A percentile compares a stretch with the other conserved stretches of the same genome.
phyloP scores from a whole-genome alignment of 345 rosid species.

The Turnera subulata region DNA sequence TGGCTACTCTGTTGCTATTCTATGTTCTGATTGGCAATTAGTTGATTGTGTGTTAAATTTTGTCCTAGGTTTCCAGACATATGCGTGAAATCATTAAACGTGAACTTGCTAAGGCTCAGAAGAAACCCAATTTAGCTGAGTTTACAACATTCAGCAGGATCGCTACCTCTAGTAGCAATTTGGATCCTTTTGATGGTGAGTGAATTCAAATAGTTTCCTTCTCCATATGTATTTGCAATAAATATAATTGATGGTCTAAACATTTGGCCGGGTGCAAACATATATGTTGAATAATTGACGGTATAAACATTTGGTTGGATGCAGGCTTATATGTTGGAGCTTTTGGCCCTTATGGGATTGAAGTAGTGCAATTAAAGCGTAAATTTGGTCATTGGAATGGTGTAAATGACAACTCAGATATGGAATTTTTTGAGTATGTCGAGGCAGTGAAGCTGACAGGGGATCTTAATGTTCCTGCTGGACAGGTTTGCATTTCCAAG shows the following conservation, averaged over 20 bases:
- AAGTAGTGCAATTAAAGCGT: constrained; percentile 86
- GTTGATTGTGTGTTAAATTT: constrained; percentile 9
- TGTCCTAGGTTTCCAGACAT: constrained; percentile 64
- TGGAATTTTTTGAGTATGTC: constrained; percentile 86
- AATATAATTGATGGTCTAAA: not conserved
- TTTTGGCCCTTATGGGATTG: constrained; percentile 92
- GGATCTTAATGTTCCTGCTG: constrained; percentile 96
- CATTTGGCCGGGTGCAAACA: constrained; percentile 45
- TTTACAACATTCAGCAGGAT: constrained; percentile 72
- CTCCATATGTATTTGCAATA: no score
- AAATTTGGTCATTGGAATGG: constrained; percentile 83
- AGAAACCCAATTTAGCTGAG: constrained; percentile 59
- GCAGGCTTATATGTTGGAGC: constrained; percentile 92
- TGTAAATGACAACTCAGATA: constrained; percentile 48
- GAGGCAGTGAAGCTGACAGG: constrained; percentile 99
- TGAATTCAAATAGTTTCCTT: constrained; percentile 1
- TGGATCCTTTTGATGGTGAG: constrained; percentile 86
- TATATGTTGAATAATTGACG: constrained; percentile 45
- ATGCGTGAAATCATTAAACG: constrained; percentile 83
- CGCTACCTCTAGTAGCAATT: constrained; percentile 48
- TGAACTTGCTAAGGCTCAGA: constrained; percentile 74
- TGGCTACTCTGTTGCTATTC: not conserved
- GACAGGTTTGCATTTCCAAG: constrained; percentile 55
- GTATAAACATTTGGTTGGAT: constrained; percentile 19
- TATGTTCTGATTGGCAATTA: not conserved